Percentiles rank a stretch among this genome's conserved stretches.
phyloP scores from a whole-genome alignment of 2,329 filamentous ascomycete species.

The Juglanconis oblonga region DNA sequence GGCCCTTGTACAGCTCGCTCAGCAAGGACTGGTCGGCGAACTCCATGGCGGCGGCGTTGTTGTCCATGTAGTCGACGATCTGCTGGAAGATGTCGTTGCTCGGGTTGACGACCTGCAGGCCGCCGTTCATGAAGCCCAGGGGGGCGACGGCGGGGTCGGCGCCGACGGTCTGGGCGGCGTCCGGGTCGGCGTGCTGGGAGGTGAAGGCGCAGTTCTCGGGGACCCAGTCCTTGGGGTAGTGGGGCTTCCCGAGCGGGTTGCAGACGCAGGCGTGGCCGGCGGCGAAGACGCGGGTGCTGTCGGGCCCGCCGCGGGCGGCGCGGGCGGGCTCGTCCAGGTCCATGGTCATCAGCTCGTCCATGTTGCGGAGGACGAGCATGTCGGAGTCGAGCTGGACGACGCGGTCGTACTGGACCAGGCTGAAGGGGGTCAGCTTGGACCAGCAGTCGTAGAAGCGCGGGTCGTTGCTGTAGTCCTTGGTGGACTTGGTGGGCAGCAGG shows the following conservation, averaged over 20 bases:
- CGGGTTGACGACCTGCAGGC: conserved; percentile 56
- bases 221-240: conserved; percentile 74
- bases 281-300: conserved; percentile 69
- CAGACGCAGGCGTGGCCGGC: conserved; percentile 83
- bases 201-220: conserved; percentile 58
- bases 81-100: conserved; percentile 43
- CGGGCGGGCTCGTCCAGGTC: conserved; percentile 42
- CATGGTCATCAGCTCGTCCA: conserved; percentile 91
- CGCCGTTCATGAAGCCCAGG: conserved; percentile 53
- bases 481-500: conserved; percentile 62
- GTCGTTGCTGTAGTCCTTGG: conserved; percentile 69
- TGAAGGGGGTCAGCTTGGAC: conserved; percentile 81
- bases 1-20: conserved; percentile 49
- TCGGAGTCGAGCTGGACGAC: conserved; percentile 85
- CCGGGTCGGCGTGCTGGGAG: conserved; percentile 45
- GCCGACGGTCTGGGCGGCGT: conserved; percentile 42
- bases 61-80: conserved; percentile 50
- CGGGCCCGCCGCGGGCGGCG: conserved; percentile 21
- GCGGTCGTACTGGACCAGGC: conserved; percentile 70
- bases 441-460: conserved; percentile 87
- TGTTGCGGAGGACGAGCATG: conserved; percentile 79
- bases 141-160: conserved; percentile 43
- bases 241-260: conserved; percentile 73
- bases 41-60: conserved; percentile 44
- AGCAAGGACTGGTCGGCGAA: conserved; percentile 61